Percentiles rank a stretch among this genome's conserved stretches.
Evolutionary conservation across 768 basidiomycete genomes (phyloP).

Genomic region (Auriscalpium orientale): DNA sequence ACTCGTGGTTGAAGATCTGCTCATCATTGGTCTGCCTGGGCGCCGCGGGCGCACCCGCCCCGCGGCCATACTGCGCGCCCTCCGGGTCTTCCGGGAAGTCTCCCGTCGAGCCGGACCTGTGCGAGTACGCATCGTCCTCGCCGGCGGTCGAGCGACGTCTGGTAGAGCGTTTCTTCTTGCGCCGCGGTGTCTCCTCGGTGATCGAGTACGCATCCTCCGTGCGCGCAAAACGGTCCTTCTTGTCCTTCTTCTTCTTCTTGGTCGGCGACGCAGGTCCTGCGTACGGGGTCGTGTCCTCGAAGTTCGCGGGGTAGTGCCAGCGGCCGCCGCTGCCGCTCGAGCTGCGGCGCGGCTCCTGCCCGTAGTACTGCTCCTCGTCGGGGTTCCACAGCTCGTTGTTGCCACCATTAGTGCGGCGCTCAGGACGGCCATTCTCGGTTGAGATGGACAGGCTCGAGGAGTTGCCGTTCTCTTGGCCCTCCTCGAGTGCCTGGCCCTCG

Average conservation of each 20-base stretch:
- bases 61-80: constrained; percentile 48
- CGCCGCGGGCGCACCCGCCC: neutral
- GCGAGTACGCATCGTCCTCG: constrained; percentile 26
- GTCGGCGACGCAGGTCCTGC: constrained; percentile 30
- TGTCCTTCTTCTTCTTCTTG: constrained; percentile 65
- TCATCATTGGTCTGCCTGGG: neutral
- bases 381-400: constrained; percentile 63
- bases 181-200: constrained; percentile 31
- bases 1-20: neutral
- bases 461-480: constrained; percentile 53
- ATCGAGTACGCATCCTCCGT: constrained; percentile 74
- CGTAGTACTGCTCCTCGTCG: constrained; percentile 74
- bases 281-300: constrained; percentile 40
- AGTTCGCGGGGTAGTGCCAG: constrained; percentile 86
- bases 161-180: constrained; percentile 64
- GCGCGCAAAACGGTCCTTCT: constrained; percentile 84
- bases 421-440: constrained; percentile 22
- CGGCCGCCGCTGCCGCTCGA: constrained; percentile 39
- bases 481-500: constrained; percentile 66
- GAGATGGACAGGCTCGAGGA: constrained; percentile 22
- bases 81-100: constrained; percentile 70
- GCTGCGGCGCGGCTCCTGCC: constrained; percentile 24
- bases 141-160: constrained; percentile 36
- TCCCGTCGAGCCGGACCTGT: constrained; percentile 27
- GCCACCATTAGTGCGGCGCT: constrained; percentile 18